Evolutionary conservation across 2,329 filamentous ascomycete species (phyloP).

Genomic region (Pyricularia pennisetigena): DNA sequence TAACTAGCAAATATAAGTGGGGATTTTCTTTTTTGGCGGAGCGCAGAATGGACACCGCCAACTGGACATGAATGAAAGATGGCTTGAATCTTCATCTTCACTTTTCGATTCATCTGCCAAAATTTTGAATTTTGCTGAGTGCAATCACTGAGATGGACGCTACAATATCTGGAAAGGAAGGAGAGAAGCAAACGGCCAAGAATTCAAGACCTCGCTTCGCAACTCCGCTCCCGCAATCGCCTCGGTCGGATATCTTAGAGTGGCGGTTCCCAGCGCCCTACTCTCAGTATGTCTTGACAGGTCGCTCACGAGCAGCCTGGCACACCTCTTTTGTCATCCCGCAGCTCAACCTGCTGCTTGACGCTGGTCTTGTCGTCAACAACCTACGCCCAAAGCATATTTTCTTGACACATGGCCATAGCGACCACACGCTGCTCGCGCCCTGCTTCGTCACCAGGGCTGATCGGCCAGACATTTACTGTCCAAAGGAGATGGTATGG

Average conservation of each 20-base stretch:
- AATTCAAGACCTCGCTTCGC: conserved; percentile 21
- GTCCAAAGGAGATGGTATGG: conserved; percentile 27
- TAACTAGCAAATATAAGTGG: not conserved
- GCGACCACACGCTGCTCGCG: conserved; percentile 32
- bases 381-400: conserved; percentile 35
- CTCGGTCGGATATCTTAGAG: conserved; percentile 32
- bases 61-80: not conserved
- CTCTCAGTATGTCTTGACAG: conserved; percentile 30
- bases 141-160: too few species aligned
- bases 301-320: conserved; percentile 38
- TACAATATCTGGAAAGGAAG: not conserved
- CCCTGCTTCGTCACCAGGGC: conserved; percentile 32
- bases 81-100: not conserved
- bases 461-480: conserved; percentile 35
- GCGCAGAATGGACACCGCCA: not conserved
- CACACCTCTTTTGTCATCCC: conserved; percentile 41
- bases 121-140: not conserved
- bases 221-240: conserved; percentile 30
- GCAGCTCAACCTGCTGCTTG: conserved; percentile 37
- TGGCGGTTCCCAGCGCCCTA: conserved; percentile 34
- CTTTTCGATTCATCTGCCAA: not conserved
- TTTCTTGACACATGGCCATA: conserved; percentile 39
- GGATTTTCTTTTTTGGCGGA: not conserved
- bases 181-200: not conserved
- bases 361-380: conserved; percentile 36